Percentiles rank a stretch among this genome's conserved stretches.
Conservation (phyloP, 441 rosid genomes). For the Brassica hybrid region DNA sequence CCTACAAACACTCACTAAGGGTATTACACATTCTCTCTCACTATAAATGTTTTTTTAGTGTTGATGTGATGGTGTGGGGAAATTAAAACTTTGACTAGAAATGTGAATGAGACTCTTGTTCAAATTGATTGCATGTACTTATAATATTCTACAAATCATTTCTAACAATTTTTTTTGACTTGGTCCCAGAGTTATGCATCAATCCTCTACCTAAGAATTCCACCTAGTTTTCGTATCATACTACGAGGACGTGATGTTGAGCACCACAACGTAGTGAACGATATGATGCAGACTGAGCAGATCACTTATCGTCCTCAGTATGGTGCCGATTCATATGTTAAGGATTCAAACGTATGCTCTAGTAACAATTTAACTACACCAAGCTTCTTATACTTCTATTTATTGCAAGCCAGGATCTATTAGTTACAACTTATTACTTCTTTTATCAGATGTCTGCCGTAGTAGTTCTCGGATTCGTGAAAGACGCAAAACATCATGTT, state of each 20-base stretch:
- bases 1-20: slow-evolving; percentile 72
- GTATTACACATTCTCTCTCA: slow-evolving; percentile 36
- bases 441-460: slow-evolving; percentile 66
- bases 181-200: slow-evolving; percentile 77
- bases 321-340: slow-evolving; percentile 52
- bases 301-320: slow-evolving; percentile 74
- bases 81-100: background rate
- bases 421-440: slow-evolving; percentile 35
- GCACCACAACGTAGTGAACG: slow-evolving; percentile 91
- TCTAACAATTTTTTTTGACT: background rate
- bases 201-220: slow-evolving; percentile 86
- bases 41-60: background rate
- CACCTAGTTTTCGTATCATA: slow-evolving; percentile 74
- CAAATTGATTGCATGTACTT: background rate
- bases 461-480: slow-evolving; percentile 87
- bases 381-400: slow-evolving; percentile 11
- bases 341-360: slow-evolving; percentile 58
- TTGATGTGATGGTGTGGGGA: slow-evolving; percentile 9
- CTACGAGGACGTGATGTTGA: slow-evolving; percentile 83
- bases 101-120: background rate
- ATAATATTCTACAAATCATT: background rate
- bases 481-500: slow-evolving; percentile 82
- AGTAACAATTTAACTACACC: background rate
- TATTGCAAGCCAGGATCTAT: slow-evolving; percentile 10
- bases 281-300: slow-evolving; percentile 80